Evolutionary conservation across 2,329 filamentous ascomycete genomes (phyloP), one percentile per base, ranked within the genome.

Genomic region (Fusarium sp.): DNA sequence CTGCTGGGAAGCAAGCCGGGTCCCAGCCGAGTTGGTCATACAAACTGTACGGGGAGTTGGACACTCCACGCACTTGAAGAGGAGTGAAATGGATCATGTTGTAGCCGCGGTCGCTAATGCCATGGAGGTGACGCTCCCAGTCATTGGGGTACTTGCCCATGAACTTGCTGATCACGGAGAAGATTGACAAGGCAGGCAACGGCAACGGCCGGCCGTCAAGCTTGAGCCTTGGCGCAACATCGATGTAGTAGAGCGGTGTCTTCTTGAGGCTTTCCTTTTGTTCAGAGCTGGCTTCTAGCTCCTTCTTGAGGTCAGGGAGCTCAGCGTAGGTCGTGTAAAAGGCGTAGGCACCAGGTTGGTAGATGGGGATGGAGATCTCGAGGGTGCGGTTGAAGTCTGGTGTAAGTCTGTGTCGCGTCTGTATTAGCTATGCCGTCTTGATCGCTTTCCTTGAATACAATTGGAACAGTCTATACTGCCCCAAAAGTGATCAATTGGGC

Each of bases 71-170:
- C 61, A 92, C 86, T 85, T 97, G 96, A 71, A 99, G 84, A 11
- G 96, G 96, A 3, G 96, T 98, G 79, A 99, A 99, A 80, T 99
- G 96, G 63, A 99, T 90, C 94, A 98, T 98, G 82, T 99, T 99
- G 86, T 99, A 99, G 45, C 95, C 95, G 65, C 96, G 88, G 75
- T 92, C 89, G 78, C 93, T 92, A 78, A 99, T 97, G 28, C 96
- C 95, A 58, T 88, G 87, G 59, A 99, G 83, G 78, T 98, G 95
- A 52, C 89, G 91, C 77, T 98, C 90, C 95, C 95, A 99, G 75
- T 97, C 93, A 17, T 85, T 85, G 0, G 95, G 94, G 77, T 96
- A 97, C 76, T 91, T 90, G 67, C 96, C 96, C 93, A 99, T 97
- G 82, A 98, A 98, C 81, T 99, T 99, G 77, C 95, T 98, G 68